Evolutionary conservation across 768 basidiomycete genomes (phyloP), one percentile per base, ranked within the genome.

Genomic region (Collybia sp.): DNA sequence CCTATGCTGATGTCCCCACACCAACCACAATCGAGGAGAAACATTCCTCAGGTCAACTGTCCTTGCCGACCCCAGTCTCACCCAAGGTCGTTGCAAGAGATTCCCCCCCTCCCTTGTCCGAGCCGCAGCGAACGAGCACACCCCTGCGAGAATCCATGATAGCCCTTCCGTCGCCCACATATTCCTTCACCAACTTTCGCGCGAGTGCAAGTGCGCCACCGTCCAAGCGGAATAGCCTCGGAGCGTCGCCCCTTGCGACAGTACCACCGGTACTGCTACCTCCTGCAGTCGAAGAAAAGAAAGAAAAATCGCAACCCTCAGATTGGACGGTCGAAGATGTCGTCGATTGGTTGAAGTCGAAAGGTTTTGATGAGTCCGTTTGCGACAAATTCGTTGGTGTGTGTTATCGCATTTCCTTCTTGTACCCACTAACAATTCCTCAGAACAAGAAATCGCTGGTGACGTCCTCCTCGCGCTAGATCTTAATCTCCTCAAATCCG

Each of bases 391-490:
- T 99, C 59, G 81, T 76, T 35, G 93, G 92, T 91, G 54, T 50
- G 80, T 70, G 19, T 18, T 2, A 51, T 2, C 35, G 15, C 20
- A 12, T 25, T 8, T 25, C 25, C 8, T 8, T 3, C 25, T 3
- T 3, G 3, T 25, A 25, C 8, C 25, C 8, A 25, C 25, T 25
- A 8, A 25, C 25, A 25, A 25, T 25, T 3, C 34, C 49, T 35
- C 60, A 93, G 95, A 98, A 68, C 93, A 99, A 81, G 96, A 99
- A 69, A 98, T 99, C 44, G 90, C 93, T 0, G 96, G 96, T 15
- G 96, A 99, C 56, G 90, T 98, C 30, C 79, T 99, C 6, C 82
- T 98, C 45, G 95, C 96, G 57, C 85, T 98, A 49, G 93, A 97
- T 51, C 80, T 85, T 45, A 87, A 85, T 58, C 75, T 96, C 12